These are phyloP conservation scores for Galeopsis tetrahit DNA, from an alignment of 257 asterid species.

Conservation along the genomic window DNA sequence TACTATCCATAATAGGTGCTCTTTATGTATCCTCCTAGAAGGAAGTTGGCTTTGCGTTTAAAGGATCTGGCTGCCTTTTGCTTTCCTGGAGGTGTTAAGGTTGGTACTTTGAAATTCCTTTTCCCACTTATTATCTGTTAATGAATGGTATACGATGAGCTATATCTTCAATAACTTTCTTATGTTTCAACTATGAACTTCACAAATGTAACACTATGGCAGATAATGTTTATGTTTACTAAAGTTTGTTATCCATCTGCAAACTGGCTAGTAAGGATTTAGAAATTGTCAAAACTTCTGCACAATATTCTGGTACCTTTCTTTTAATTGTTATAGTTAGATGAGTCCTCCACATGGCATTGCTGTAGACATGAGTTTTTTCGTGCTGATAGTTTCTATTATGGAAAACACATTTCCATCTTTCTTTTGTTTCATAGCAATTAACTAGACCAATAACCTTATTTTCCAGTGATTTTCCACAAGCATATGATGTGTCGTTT, in stretches of 20 bases:
- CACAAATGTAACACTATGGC: constrained; percentile 4
- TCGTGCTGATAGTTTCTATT: constrained; percentile 9
- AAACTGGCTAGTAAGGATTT: not conserved
- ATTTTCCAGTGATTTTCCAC: not conserved
- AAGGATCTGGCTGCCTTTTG: constrained; percentile 89
- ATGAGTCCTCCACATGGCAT: constrained; percentile 7
- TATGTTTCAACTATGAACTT: not conserved
- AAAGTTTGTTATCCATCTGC: not conserved
- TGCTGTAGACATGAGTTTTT: not conserved
- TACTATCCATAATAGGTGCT: constrained; percentile 55
- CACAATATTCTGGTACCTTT: constrained; percentile 2
- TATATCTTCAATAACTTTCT: constrained; percentile 13
- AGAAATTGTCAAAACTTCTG: constrained; percentile 5
- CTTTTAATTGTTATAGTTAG: not conserved
- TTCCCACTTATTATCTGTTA: not conserved
- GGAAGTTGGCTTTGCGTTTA: constrained; percentile 61
- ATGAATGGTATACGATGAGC: constrained; percentile 11
- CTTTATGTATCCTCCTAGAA: constrained; percentile 83
- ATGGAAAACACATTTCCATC: not conserved
- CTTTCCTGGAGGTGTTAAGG: constrained; percentile 93
- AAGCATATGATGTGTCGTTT: constrained; percentile 8
- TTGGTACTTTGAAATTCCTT: constrained; percentile 35
- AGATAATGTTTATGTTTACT: not conserved
- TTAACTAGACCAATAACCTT: not conserved
- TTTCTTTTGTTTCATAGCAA: not conserved